phyloP scores from a whole-genome alignment of 129 eudicot genomes.

The Ambrosia trifida region DNA sequence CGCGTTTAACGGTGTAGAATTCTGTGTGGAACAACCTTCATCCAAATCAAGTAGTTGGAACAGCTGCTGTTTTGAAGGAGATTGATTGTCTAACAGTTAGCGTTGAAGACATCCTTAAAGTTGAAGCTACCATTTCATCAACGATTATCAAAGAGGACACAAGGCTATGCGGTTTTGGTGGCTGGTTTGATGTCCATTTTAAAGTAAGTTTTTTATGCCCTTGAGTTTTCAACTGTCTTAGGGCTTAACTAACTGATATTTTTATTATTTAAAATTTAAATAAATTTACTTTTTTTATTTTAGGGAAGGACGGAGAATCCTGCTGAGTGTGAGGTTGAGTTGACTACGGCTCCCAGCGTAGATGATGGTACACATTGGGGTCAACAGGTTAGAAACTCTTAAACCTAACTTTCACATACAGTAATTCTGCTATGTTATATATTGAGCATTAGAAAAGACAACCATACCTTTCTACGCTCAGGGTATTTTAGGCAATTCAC shows the following conservation, averaged over 20 bases:
- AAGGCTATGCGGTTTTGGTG: conserved; percentile 76
- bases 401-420: neutral
- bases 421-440: neutral
- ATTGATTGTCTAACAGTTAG: conserved; percentile 82
- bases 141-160: conserved; percentile 60
- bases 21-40: conserved; percentile 91
- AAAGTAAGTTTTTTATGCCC: conserved; percentile 52
- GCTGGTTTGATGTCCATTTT: conserved; percentile 99
- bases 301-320: conserved; percentile 79
- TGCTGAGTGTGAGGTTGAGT: conserved; percentile 69
- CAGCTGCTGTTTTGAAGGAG: conserved; percentile 70
- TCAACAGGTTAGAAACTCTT: conserved; percentile 72
- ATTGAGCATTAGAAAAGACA: neutral
- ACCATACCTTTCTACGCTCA: too few species aligned
- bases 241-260: neutral
- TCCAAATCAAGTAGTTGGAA: conserved; percentile 87
- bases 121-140: conserved; percentile 54
- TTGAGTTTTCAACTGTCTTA: neutral
- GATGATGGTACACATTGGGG: conserved; percentile 91
- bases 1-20: conserved; percentile 48
- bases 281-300: neutral
- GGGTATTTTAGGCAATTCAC: neutral
- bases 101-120: conserved; percentile 65
- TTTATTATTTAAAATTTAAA: neutral
- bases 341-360: conserved; percentile 85